Evolutionary conservation across 192 early-diverging fungal genomes (phyloP), one percentile per base, ranked within the genome.

Genomic region (Pilobolus umbonatus): DNA sequence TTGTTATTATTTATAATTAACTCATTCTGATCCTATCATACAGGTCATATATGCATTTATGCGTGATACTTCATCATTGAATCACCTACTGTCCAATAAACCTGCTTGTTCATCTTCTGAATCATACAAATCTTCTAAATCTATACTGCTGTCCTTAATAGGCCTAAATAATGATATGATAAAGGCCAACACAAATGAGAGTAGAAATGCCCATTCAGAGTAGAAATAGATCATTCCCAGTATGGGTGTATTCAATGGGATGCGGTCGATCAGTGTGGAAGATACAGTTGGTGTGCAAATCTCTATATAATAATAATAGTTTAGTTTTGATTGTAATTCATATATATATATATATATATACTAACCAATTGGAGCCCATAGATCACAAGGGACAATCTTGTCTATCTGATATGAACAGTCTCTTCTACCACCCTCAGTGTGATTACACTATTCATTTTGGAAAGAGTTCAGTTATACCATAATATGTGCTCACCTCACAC

Each of bases 281-380:
- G 73, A 71, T 15, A 75, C 73, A 6, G 81, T 83, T 0, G 79
- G 79, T 1, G 79, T 80, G 55, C 81, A 83, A 24, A 83, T 68
- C 11, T 75, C 73, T 48, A 35, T 15, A 35, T 25, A 31, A 44
- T 42, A 26, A 57, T 12, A 40, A 43, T 28, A 42, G 3, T 24
- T 29, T 55, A 35, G 30, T 43, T 26, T 39, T 17, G 25, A 17
- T 30, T 64, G 34, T 29, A 19, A 24, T 7, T 21, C 35, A 34
- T 44, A 21, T 24, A 34, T 22, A 38, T 24, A 25, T 55, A n/a
- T n/a, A n/a, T 49, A 36, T 5, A 21, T n/a, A 40, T 21, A 25
- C 29, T 62, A 57, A 69, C 67, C 67, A 47, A 35, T 56, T 21
- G 81, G 81, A 21, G 74, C 81, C 24, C 67, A 65, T 28, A 78